phyloP scores from a whole-genome alignment of 352 stramenopile species.

The Peronospora destructor region DNA sequence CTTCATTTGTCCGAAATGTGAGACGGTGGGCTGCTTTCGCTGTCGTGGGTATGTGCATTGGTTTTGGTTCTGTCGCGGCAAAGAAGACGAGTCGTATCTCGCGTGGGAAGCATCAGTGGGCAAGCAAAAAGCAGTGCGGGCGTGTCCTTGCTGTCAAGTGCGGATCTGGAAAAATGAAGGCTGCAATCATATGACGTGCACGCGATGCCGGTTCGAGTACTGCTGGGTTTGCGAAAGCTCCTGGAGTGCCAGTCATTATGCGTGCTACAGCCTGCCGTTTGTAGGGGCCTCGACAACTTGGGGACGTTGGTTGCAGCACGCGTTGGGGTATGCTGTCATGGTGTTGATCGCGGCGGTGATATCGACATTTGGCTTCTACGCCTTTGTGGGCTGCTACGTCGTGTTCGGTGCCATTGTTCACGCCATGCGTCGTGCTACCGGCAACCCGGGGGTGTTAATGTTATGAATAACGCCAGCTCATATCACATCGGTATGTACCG shows the following conservation, averaged over 20 bases:
- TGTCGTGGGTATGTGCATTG: constrained; percentile 48
- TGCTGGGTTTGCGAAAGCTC: constrained; percentile 59
- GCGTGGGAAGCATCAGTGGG: constrained; percentile 57
- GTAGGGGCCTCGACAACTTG: constrained; percentile 26
- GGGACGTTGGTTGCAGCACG: constrained; percentile 34
- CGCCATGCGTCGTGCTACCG: constrained; percentile 9
- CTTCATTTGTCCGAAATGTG: constrained; percentile 62
- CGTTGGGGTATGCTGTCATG: constrained; percentile 41
- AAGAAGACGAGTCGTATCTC: constrained; percentile 49
- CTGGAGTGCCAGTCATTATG: constrained; percentile 62
- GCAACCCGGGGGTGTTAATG: constrained; percentile 4
- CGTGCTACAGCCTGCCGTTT: constrained; percentile 61
- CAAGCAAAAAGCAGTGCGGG: constrained; percentile 40
- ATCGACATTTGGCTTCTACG: constrained; percentile 46
- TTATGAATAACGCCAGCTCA: neutral
- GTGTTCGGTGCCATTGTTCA: constrained; percentile 22
- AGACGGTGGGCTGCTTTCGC: constrained; percentile 46
- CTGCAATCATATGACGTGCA: constrained; percentile 69
- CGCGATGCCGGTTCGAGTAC: constrained; percentile 54
- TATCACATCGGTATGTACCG: neutral
- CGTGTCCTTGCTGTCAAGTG: constrained; percentile 55
- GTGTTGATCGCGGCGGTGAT: constrained; percentile 47
- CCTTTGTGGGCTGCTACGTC: constrained; percentile 47
- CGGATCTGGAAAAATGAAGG: constrained; percentile 75
- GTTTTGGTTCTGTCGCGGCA: constrained; percentile 49